Conservation (phyloP, 352 stramenopile genomes). For the Pythium pyrilobum region DNA sequence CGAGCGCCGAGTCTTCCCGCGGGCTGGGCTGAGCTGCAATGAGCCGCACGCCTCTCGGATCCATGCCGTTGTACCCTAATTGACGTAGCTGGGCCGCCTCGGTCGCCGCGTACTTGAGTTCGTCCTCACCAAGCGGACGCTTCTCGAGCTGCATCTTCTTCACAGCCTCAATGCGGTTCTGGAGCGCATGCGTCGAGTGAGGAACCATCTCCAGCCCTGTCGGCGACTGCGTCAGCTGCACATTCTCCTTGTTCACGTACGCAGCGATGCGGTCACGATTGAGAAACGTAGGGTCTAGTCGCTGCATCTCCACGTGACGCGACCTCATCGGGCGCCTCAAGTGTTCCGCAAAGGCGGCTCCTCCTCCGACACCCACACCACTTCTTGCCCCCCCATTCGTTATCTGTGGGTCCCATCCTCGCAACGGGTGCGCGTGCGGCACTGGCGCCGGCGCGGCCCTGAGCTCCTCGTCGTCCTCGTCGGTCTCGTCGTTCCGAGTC, state of each 20-base stretch:
- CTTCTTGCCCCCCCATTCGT: background rate
- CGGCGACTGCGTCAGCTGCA: background rate
- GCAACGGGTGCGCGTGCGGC: slow-evolving; percentile 52
- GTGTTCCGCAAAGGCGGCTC: slow-evolving; percentile 3
- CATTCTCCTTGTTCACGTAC: slow-evolving; percentile 16
- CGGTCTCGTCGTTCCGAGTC: background rate
- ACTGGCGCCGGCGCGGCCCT: slow-evolving; percentile 32
- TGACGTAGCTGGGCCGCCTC: slow-evolving; percentile 34
- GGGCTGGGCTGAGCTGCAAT: background rate
- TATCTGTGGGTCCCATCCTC: slow-evolving; percentile 20
- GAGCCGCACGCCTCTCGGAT: background rate
- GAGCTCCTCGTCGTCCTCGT: slow-evolving; percentile 23
- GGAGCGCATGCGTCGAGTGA: slow-evolving; percentile 38
- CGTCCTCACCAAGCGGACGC: slow-evolving; percentile 28
- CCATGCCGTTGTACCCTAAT: slow-evolving; percentile 9
- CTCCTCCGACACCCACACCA: background rate
- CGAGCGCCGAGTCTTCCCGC: slow-evolving; percentile 24
- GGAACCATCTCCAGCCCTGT: slow-evolving; percentile 9
- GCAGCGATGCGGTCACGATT: slow-evolving; percentile 36
- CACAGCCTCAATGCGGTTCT: slow-evolving; percentile 23
- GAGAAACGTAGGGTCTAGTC: slow-evolving; percentile 50
- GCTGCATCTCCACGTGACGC: slow-evolving; percentile 19
- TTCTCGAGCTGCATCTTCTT: background rate
- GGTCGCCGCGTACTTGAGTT: slow-evolving; percentile 40
- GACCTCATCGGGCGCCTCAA: slow-evolving; percentile 7